Evolutionary conservation across 768 basidiomycete genomes (phyloP), one percentile per base, ranked within the genome.

Genomic region (Russula olivacea): DNA sequence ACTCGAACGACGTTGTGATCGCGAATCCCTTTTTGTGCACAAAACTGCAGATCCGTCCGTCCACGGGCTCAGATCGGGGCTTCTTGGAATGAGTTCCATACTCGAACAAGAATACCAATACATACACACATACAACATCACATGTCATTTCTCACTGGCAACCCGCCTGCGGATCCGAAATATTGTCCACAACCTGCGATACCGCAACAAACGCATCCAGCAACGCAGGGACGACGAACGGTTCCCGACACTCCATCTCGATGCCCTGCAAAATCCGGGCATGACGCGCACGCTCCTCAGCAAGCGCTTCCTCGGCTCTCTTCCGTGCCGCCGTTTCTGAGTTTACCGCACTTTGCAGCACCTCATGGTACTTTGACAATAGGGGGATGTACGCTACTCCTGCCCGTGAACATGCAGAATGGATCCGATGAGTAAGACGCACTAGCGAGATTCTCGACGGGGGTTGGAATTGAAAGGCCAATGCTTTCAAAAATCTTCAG

Each of bases 221-320:
- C 54, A 74, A 68, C 23, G 74, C 72, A 10, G 74, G 74, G 3
- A 74, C 70, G 14, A 73, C 66, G 61, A 73, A 68, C 38, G 73
- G 74, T 58, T 65, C 65, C 6, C 50, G 59, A 45, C 64, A 64
- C 52, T 74, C 74, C 43, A 3, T 45, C n/a, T 52, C 51, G 36
- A 66, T 59, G 38, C 52, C 62, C 32, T 55, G 65, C 41, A 66
- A 47, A 55, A 64, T 49, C 2, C 53, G 62, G 34, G 62, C 47
- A 34, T 66, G 58, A 43, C 48, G 57, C 53, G 47, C 61, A 11
- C 41, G 52, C 48, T 66, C 62, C 48, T 59, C 45, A 6, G 62
- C 57, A 32, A 66, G 65, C n/a, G 38, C 34, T 5, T 28, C 19
- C 34, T 66, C 65, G 2, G 53, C 65, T 30, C 28, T 19, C 19